Evolutionary conservation across 2,329 filamentous ascomycete species (phyloP).

Genomic region (Alternaria hordeiaustralica): DNA sequence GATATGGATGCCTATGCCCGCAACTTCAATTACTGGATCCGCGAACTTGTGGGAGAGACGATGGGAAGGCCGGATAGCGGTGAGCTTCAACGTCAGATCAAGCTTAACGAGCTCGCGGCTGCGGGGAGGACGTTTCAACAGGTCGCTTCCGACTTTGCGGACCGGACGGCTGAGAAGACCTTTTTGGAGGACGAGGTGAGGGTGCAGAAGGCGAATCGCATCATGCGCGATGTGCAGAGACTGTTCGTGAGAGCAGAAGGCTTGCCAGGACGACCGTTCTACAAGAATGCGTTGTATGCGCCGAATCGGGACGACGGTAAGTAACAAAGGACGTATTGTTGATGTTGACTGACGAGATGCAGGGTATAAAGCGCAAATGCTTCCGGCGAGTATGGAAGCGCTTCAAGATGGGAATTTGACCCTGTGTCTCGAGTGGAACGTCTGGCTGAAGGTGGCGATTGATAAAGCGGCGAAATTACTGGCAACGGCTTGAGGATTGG

Average conservation of each 20-base stretch:
- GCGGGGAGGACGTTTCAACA: neutral
- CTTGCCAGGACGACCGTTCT: constrained; percentile 9
- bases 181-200: neutral
- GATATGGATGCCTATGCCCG: constrained; percentile 36
- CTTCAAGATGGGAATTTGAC: constrained; percentile 11
- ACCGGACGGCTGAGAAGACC: neutral
- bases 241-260: constrained; percentile 12
- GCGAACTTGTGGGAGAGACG: constrained; percentile 3
- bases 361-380: constrained; percentile 13
- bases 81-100: neutral
- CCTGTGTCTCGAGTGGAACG: constrained; percentile 7
- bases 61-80: neutral
- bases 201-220: neutral
- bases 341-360: neutral
- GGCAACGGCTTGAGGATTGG: neutral
- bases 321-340: neutral
- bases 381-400: constrained; percentile 8
- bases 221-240: constrained; percentile 6
- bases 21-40: constrained; percentile 10
- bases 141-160: neutral
- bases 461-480: neutral
- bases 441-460: neutral
- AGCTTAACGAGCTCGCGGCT: neutral
- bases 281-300: constrained; percentile 14
- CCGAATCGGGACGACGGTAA: constrained; percentile 15